A percentile compares a stretch with the other conserved stretches of the same genome.
Conservation (phyloP, 2,329 filamentous ascomycete genomes). For the Ophioceras dolichostomum region DNA sequence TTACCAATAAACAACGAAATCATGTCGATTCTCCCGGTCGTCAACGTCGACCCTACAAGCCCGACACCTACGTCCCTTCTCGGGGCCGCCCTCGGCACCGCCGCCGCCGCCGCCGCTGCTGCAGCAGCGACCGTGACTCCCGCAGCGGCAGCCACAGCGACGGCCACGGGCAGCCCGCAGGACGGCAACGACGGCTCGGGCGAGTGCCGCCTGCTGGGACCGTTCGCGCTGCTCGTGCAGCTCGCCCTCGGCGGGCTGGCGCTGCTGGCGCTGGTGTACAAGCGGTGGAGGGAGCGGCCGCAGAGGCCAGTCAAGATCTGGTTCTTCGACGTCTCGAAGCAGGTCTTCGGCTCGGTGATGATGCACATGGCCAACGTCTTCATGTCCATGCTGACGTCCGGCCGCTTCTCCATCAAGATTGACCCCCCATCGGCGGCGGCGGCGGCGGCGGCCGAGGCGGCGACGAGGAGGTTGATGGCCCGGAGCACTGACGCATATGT, state of each 20-base stretch:
- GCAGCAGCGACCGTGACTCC: neutral
- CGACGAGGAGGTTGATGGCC: constrained; percentile 19
- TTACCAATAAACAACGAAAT: no score
- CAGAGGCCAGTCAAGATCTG: constrained; percentile 91
- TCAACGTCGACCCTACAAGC: neutral
- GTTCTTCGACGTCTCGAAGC: constrained; percentile 96
- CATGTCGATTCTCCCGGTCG: no score
- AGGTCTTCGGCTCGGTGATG: constrained; percentile 86
- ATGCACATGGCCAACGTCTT: constrained; percentile 87
- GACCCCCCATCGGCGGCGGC: constrained; percentile 28
- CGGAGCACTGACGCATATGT: constrained; percentile 42
- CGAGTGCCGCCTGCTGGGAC: constrained; percentile 77
- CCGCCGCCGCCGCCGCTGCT: neutral
- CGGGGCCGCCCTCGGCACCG: constrained; percentile 1
- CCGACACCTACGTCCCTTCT: no score
- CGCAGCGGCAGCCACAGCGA: neutral
- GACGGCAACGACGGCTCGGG: constrained; percentile 26
- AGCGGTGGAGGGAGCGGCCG: constrained; percentile 83
- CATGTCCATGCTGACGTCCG: constrained; percentile 92
- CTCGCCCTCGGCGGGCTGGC: constrained; percentile 74
- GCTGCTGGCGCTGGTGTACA: constrained; percentile 77
- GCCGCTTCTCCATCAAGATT: constrained; percentile 59
- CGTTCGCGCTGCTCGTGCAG: constrained; percentile 87
- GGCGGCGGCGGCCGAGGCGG: constrained; percentile 18
- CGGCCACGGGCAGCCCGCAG: neutral